Evolutionary conservation across 768 basidiomycete genomes (phyloP).

Genomic region (Pleurotus tuoliensis): DNA sequence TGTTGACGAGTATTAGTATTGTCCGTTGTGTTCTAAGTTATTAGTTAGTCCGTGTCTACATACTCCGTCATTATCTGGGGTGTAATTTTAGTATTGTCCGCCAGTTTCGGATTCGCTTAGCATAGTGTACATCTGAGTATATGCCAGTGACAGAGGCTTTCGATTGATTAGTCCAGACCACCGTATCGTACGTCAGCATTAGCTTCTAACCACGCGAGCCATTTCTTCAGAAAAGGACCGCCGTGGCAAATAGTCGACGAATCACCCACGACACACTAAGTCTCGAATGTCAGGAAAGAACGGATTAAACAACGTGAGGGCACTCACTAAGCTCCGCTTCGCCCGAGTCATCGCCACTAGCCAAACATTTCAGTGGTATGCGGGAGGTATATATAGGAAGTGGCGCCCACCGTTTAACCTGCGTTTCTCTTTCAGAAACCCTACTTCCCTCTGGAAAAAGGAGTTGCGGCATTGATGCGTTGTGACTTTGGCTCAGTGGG

Average conservation of each 20-base stretch:
- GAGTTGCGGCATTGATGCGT: conserved; percentile 8
- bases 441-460: conserved; percentile 69
- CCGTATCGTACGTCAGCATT: conserved; percentile 91
- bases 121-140: background rate
- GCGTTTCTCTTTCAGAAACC: conserved; percentile 90
- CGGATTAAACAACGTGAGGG: background rate
- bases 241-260: conserved; percentile 89
- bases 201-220: conserved; percentile 87
- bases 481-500: background rate
- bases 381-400: background rate
- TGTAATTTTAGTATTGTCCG: conserved; percentile 1
- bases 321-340: conserved; percentile 78
- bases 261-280: conserved; percentile 88
- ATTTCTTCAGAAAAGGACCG: conserved; percentile 77
- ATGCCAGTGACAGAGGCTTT: background rate
- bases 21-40: conserved; percentile 5
- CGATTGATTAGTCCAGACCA: conserved; percentile 46
- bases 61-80: background rate
- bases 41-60: background rate
- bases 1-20: conserved; percentile 63
- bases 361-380: conserved; percentile 4
- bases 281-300: background rate
- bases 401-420: conserved; percentile 71
- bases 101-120: background rate
- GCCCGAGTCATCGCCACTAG: conserved; percentile 91